Evolutionary conservation across 148 eudicot species (phyloP), one percentile per base, ranked within the genome.

Genomic region (Rhododendron ferrugineum): DNA sequence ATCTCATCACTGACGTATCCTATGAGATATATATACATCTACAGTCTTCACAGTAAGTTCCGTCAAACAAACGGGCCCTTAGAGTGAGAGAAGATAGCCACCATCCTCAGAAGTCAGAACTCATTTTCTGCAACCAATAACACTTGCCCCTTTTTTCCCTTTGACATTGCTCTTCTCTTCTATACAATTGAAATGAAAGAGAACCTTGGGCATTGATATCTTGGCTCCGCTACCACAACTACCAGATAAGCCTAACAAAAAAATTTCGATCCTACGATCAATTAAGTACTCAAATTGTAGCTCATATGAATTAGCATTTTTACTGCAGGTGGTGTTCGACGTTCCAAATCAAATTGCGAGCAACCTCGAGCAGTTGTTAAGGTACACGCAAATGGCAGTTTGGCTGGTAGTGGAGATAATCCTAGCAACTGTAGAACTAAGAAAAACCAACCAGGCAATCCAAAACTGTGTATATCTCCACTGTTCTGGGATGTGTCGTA

Each of bases 401-500:
- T 34, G 20, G 46, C 34, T 49, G 44, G 52, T 30, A 34, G 56
- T 16, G 78, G 26, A 81, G n/a, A 28, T 22, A 40, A 78, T 37
- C 37, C 52, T 11, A 84, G 37, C 82, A 44, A 6, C 52, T 40
- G 72, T 56, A 18, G 75, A 23, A 52, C 80, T 88, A 80, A 72
- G 75, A 75, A 80, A 81, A 74, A 85, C 62, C 89, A 86, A 78
- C 70, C 30, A 93, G 85, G 82, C 90, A 88, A 47, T 88, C 92
- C 84, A 93, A 89, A 46, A 84, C 85, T 15, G 84, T 58, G 83
- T 90, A 92, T 82, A 94, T 90, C 47, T 93, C 96, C 81, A 90
- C 98, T 22, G 89, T 82, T 85, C 87, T 92, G 30, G 91, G 93
- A 90, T 95, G 98, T 44, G 92, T 79, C 75, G 86, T 84, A 86